Percentiles rank a stretch among this genome's conserved stretches.
These are phyloP conservation scores for Flaveria brownii DNA, from an alignment of 129 eudicot species.

Conservation along the genomic window DNA sequence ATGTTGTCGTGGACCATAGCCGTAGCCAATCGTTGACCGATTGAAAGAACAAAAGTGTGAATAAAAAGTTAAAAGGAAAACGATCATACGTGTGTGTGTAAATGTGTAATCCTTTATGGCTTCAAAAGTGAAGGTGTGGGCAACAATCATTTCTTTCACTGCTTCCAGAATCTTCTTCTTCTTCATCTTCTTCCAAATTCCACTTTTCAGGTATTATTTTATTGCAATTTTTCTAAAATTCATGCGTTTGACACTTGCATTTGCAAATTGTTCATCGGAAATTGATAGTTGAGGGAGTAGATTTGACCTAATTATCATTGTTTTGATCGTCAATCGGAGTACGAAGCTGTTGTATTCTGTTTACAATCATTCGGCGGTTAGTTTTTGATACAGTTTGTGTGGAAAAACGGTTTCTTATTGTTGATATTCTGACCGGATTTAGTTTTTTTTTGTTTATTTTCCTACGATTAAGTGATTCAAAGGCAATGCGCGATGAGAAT, in stretches of 20 bases:
- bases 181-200: constrained; percentile 64
- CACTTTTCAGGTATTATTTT: constrained; percentile 62
- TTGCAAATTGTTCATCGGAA: constrained; percentile 16
- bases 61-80: not conserved
- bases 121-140: constrained; percentile 41
- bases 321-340: not conserved
- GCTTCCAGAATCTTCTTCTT: constrained; percentile 53
- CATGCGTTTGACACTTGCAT: not conserved
- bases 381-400: not conserved
- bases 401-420: not conserved
- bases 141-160: constrained; percentile 37
- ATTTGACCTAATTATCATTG: constrained; percentile 17
- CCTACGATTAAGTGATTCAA: constrained; percentile 9
- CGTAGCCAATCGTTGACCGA: not conserved
- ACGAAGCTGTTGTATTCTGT: not conserved
- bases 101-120: constrained; percentile 38
- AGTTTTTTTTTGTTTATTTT: not conserved
- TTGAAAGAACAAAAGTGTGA: constrained; percentile 8
- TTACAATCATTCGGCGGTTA: not conserved
- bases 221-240: not conserved
- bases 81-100: not conserved
- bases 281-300: not conserved
- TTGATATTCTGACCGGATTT: constrained; percentile 2
- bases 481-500: not conserved
- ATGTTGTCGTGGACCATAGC: constrained; percentile 23